phyloP scores from a whole-genome alignment of 192 early-diverging fungal species.

The Piromyces sp. region DNA sequence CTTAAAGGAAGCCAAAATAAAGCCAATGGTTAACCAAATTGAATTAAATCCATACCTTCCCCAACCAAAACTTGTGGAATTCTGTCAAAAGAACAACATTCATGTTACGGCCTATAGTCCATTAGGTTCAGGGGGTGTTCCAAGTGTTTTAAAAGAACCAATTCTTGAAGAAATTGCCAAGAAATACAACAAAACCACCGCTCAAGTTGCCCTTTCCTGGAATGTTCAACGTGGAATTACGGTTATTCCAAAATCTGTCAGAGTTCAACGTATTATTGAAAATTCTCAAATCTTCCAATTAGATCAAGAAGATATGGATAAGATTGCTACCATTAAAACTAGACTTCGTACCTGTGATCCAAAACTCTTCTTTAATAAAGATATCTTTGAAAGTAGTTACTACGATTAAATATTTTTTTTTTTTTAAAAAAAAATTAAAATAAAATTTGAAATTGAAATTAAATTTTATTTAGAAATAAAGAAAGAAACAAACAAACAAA shows the following conservation, averaged over 20 bases:
- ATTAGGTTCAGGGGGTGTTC: constrained; percentile 21
- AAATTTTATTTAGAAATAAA: too few species aligned
- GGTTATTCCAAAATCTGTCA: constrained; percentile 69
- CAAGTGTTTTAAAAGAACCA: constrained; percentile 10
- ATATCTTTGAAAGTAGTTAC: not conserved
- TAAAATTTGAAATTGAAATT: too few species aligned
- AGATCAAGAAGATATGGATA: not conserved
- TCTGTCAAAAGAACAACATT: constrained; percentile 33
- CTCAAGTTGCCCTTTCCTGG: constrained; percentile 64
- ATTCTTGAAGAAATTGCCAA: constrained; percentile 46
- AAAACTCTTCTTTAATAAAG: not conserved
- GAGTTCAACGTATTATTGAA: constrained; percentile 31
- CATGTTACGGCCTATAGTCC: constrained; percentile 49
- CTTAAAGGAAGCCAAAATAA: constrained; percentile 27
- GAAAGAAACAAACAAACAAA: too few species aligned
- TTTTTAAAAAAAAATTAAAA: too few species aligned
- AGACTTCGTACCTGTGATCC: not conserved
- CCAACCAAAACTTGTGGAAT: constrained; percentile 32
- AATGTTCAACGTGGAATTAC: constrained; percentile 48
- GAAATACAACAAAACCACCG: constrained; percentile 37
- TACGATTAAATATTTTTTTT: not conserved
- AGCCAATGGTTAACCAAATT: constrained; percentile 51
- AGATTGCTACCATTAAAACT: not conserved
- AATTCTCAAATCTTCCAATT: constrained; percentile 26
- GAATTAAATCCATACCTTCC: constrained; percentile 48